Percentiles rank a stretch among this genome's conserved stretches.
Evolutionary conservation across 495 filamentous ascomycete species (phyloP).

Genomic region (Penicillium macrosclerotiorum): DNA sequence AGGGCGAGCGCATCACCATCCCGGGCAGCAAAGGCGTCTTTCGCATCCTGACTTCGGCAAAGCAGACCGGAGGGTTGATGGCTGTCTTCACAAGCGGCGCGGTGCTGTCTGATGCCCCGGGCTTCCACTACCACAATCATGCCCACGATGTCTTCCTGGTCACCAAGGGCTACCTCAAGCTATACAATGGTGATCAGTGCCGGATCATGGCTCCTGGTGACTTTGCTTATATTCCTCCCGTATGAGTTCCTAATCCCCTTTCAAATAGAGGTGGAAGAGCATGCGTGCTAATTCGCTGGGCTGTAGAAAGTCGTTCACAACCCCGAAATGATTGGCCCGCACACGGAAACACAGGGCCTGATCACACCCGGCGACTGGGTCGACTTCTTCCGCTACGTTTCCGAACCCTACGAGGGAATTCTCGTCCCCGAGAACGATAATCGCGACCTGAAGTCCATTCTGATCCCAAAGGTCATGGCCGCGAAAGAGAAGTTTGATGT

Average conservation of each 20-base stretch:
- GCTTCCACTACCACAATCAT: constrained; percentile 49
- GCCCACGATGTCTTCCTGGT: constrained; percentile 51
- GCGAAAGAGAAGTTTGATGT: constrained; percentile 49
- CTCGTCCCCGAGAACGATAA: constrained; percentile 47
- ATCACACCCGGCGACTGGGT: constrained; percentile 53
- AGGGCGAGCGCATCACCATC: constrained; percentile 46
- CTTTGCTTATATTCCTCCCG: constrained; percentile 50
- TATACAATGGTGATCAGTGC: constrained; percentile 47
- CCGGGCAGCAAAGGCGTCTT: constrained; percentile 43
- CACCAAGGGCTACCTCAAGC: constrained; percentile 44
- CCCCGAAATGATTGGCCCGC: constrained; percentile 39
- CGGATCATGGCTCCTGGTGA: constrained; percentile 45
- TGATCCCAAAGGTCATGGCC: constrained; percentile 52
- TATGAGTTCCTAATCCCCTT: constrained; percentile 10
- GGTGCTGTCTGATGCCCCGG: constrained; percentile 38
- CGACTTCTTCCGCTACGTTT: constrained; percentile 51
- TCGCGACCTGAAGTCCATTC: constrained; percentile 36
- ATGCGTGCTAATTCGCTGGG: constrained; percentile 1
- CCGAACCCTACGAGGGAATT: constrained; percentile 47
- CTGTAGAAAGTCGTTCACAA: constrained; percentile 40
- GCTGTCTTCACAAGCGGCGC: constrained; percentile 47
- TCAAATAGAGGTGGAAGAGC: not conserved
- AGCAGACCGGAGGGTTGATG: constrained; percentile 44
- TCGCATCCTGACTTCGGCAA: constrained; percentile 44
- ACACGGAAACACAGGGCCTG: constrained; percentile 45